Evolutionary conservation across 495 filamentous ascomycete species (phyloP), one percentile per base, ranked within the genome.

Genomic region (Aspergillus avenaceus): DNA sequence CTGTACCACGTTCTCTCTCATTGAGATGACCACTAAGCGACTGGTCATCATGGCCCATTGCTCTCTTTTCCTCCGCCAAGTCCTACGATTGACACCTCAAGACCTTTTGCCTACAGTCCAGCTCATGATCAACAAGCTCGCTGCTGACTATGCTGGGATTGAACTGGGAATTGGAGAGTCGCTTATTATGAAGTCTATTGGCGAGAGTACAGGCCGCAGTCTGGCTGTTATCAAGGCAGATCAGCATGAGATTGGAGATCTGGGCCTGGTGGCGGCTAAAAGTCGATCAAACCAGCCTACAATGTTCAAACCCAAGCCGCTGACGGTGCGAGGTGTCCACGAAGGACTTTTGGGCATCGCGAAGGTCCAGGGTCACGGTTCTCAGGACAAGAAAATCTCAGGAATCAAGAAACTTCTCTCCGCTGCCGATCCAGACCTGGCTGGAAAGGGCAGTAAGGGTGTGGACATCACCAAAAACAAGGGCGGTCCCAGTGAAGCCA

Each of bases 91-190:
- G 13, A 96, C 93, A 0, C 95, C 95, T 0, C 78, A 84, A 22
- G 93, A 97, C 60, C 77, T 98, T 5, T 74, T 97, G 2, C 80
- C 90, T 3, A 93, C 88, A 1, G 85, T 97, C 7, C 79, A 92
- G 45, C 83, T 98, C 16, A 97, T 97, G 91, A 90, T 93, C 70
- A 96, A 96, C 67, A 97, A 97, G 60, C 82, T 98, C 27, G 93
- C 93, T 11, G 91, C 93, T 1, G 93, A 98, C 62, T 98, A 96
- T 60, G 85, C 91, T 21, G 93, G 93, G 16, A 87, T 98, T 49
- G 93, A 98, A 67, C 75, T 98, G 14, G 93, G 93, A 24, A 97
- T 98, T 61, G 93, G 93, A 36, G 93, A 98, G 72, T 96, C 90
- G 12, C 64, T 98, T 37, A 95, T 98, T 58, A 97, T 98, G 91